Percentiles rank a stretch among this genome's conserved stretches.
phyloP scores from a whole-genome alignment of 495 filamentous ascomycete species.

The Bryoglossum gracile region DNA sequence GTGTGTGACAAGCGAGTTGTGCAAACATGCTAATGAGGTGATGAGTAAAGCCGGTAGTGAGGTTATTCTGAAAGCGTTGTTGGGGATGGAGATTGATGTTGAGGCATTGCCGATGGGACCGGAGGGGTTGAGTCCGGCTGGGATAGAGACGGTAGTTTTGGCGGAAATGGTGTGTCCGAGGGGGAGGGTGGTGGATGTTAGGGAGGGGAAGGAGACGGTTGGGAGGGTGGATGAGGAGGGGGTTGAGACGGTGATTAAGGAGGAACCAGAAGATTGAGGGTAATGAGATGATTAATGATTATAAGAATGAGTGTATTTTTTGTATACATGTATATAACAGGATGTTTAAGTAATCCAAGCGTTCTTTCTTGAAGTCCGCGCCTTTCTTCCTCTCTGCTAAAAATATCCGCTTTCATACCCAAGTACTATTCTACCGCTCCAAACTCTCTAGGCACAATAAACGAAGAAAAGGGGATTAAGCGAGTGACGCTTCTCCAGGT shows the following conservation, averaged over 20 bases:
- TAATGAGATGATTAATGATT: neutral
- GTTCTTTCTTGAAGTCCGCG: too few relatives aligned
- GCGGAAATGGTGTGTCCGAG: conserved; percentile 38
- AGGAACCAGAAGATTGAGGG: conserved; percentile 12
- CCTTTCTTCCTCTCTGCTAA: too few relatives aligned
- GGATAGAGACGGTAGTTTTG: conserved; percentile 76
- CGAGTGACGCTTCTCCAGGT: too few relatives aligned
- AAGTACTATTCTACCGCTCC: too few relatives aligned
- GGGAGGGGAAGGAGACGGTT: conserved; percentile 14
- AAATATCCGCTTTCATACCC: too few relatives aligned
- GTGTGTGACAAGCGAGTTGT: conserved; percentile 77
- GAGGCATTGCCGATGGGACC: conserved; percentile 76
- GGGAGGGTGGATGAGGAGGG: conserved; percentile 12
- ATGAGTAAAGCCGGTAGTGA: conserved; percentile 86
- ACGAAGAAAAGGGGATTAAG: too few relatives aligned
- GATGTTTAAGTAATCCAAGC: neutral
- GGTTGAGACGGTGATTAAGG: conserved; percentile 15
- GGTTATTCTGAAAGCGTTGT: conserved; percentile 68
- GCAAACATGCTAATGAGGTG: conserved; percentile 82
- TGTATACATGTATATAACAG: neutral
- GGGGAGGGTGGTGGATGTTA: conserved; percentile 35
- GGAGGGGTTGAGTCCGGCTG: conserved; percentile 49
- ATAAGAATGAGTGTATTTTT: too few relatives aligned
- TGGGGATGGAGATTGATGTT: conserved; percentile 69
- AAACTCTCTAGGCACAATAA: too few relatives aligned